phyloP scores from a whole-genome alignment of 805 yeast genomes.

The Ogataea degrootiae region DNA sequence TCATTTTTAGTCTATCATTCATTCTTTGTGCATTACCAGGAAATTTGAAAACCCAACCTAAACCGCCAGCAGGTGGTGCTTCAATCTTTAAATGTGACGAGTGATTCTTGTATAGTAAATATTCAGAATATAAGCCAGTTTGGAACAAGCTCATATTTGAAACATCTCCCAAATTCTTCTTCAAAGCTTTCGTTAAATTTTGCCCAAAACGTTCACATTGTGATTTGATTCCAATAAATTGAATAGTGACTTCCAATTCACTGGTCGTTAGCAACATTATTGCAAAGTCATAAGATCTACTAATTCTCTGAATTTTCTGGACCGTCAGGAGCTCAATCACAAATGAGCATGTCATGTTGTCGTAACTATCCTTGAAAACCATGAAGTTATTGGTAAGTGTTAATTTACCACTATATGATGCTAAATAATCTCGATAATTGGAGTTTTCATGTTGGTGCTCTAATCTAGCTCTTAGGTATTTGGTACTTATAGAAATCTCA shows the following conservation, averaged over 20 bases:
- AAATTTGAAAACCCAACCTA: constrained; percentile 77
- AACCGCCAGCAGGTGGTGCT: constrained; percentile 71
- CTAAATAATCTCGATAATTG: constrained; percentile 2
- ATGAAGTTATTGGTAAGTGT: constrained; percentile 71
- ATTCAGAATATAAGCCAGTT: constrained; percentile 79
- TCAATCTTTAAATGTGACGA: constrained; percentile 38
- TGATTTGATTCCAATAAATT: constrained; percentile 73
- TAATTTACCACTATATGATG: constrained; percentile 46
- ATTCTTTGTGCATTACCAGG: constrained; percentile 83
- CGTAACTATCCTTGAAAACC: constrained; percentile 68
- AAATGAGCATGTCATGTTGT: constrained; percentile 62
- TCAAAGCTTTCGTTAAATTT: constrained; percentile 54
- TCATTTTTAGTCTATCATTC: constrained; percentile 79
- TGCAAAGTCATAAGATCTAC: constrained; percentile 74
- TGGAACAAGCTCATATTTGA: constrained; percentile 60
- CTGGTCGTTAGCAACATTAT: constrained; percentile 66
- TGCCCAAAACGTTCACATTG: constrained; percentile 79
- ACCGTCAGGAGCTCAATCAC: constrained; percentile 71
- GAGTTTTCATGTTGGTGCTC: constrained; percentile 5
- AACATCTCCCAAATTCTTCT: constrained; percentile 58
- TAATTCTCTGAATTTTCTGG: constrained; percentile 81
- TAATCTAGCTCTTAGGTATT: constrained; percentile 13
- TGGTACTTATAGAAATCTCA: constrained; percentile 42
- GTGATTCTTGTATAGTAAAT: constrained; percentile 58
- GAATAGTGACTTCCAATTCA: constrained; percentile 57